phyloP scores from a whole-genome alignment of 371 early-diverging fungal species.

The Haplosporangium sp. region DNA sequence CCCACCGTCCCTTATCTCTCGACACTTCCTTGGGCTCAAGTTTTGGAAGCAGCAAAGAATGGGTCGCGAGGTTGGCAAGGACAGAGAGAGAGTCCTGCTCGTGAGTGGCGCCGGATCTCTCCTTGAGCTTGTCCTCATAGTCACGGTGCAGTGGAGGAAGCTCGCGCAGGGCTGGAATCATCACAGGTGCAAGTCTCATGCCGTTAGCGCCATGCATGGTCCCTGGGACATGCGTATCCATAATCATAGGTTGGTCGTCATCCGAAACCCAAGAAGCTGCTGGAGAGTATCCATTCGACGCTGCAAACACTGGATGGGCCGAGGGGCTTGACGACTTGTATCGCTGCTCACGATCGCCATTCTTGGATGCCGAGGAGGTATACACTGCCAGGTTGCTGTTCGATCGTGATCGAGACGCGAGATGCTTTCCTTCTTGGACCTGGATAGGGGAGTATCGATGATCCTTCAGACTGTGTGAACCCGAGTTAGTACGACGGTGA shows the following conservation, averaged over 20 bases:
- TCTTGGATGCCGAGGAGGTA: slow-evolving; percentile 19
- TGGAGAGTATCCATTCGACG: slow-evolving; percentile 39
- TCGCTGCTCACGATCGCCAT: slow-evolving; percentile 23
- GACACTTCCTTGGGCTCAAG: slow-evolving; percentile 57
- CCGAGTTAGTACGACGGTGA: slow-evolving; percentile 46
- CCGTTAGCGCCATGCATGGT: neutral
- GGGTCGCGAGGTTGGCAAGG: slow-evolving; percentile 46
- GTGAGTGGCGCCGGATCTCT: slow-evolving; percentile 12
- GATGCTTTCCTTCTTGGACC: slow-evolving; percentile 31
- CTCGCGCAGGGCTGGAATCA: slow-evolving; percentile 33
- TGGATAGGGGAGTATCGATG: slow-evolving; percentile 54
- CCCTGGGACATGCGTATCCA: slow-evolving; percentile 7
- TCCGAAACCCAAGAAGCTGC: slow-evolving; percentile 40
- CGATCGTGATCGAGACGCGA: slow-evolving; percentile 47
- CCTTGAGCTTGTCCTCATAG: slow-evolving; percentile 20
- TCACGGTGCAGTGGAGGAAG: slow-evolving; percentile 31
- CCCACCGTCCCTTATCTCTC: slow-evolving; percentile 57
- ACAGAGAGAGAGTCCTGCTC: slow-evolving; percentile 55
- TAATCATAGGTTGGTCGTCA: slow-evolving; percentile 31
- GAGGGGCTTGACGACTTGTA: slow-evolving; percentile 41
- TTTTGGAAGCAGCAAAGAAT: slow-evolving; percentile 39
- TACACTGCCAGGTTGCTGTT: slow-evolving; percentile 38
- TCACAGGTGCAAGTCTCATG: slow-evolving; percentile 4
- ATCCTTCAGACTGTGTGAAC: slow-evolving; percentile 43
- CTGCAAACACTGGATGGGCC: slow-evolving; percentile 21